These are phyloP conservation scores for Trichoderma sp. DNA, from an alignment of 2,329 filamentous ascomycete genomes.

Conservation along the genomic window DNA sequence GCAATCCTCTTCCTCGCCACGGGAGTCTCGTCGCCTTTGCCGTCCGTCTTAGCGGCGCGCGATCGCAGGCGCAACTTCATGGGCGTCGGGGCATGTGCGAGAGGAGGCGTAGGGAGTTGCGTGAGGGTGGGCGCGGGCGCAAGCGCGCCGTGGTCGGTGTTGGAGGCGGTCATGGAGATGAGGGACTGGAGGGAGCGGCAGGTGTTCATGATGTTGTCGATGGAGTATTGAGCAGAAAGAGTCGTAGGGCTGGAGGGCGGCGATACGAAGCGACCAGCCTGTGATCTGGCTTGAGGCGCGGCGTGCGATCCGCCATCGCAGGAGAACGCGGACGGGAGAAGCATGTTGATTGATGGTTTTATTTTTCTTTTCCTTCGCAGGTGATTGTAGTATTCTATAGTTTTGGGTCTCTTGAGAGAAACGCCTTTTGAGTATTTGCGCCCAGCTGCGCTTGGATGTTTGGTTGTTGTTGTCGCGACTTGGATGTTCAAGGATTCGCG, in stretches of 20 bases:
- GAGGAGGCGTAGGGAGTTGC: conserved; percentile 58
- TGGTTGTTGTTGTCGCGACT: not conserved
- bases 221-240: conserved; percentile 46
- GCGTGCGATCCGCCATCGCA: conserved; percentile 55
- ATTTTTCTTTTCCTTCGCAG: not conserved
- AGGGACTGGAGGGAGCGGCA: conserved; percentile 64
- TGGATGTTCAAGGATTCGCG: not conserved
- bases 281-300: conserved; percentile 26
- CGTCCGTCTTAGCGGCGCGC: conserved; percentile 36
- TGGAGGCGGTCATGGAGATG: conserved; percentile 35
- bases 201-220: conserved; percentile 59
- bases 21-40: conserved; percentile 7
- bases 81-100: conserved; percentile 51
- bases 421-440: not conserved
- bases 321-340: conserved; percentile 59
- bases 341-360: conserved; percentile 45
- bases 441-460: not conserved
- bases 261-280: conserved; percentile 55
- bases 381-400: not conserved
- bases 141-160: conserved; percentile 23
- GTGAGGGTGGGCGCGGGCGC: conserved; percentile 36
- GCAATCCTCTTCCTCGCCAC: conserved; percentile 48
- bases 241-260: conserved; percentile 59
- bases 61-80: conserved; percentile 59
- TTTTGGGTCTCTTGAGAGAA: not conserved